Base-by-base conservation (phyloP, 2,329 filamentous ascomycete genomes). In the Dissoconium aciculare region DNA sequence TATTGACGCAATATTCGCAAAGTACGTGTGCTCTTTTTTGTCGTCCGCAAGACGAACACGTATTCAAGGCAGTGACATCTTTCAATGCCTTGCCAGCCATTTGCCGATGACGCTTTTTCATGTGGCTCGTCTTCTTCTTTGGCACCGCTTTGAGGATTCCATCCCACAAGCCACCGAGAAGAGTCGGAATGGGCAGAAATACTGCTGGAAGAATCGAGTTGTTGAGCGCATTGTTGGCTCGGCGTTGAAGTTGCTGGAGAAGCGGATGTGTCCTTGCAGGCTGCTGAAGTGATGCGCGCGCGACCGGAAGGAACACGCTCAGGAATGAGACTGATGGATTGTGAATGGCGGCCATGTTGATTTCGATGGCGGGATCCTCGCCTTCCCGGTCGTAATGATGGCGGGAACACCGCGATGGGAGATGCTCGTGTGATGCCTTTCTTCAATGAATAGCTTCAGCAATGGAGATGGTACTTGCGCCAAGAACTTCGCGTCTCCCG, bases 61-160 rank as follows among this genome's bases (percentile, higher is more conserved):
- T 81, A 62, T 84, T 92, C 45, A 98, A 60, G 32, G 72, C 71
- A 40, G 78, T 89, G 35, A 92, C 74, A 53, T 98, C 89, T 61
- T 93, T 81, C 46, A 98, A 59, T 26, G 76, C 87, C 62, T 98
- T 98, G 50, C 89, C 89, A 14, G 85, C 87, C 76, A 95, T 79
- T 53, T 92, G 84, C 49, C 91, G 74, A 52, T 84, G 77, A 46
- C 89, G 71, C 67, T 84, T 93, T 64, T 89, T 93, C 65, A 82
- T 82, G 57, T 98, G 83, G 25, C 87, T 94, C 17, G 84, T 91
- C 71, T 95, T 98, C 64, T 93, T 95, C 69, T 98, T 98, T 4
- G 89, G 89, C 11, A 95, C 89, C 1, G 89, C 89, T 43, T 76
- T 76, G 44, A 98, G 66, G 27, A 98, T 71, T 4, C 81, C 84